A percentile compares a stretch with the other conserved stretches of the same genome.
phyloP scores from a whole-genome alignment of 192 early-diverging fungal species.

The Coemansia sp. region DNA sequence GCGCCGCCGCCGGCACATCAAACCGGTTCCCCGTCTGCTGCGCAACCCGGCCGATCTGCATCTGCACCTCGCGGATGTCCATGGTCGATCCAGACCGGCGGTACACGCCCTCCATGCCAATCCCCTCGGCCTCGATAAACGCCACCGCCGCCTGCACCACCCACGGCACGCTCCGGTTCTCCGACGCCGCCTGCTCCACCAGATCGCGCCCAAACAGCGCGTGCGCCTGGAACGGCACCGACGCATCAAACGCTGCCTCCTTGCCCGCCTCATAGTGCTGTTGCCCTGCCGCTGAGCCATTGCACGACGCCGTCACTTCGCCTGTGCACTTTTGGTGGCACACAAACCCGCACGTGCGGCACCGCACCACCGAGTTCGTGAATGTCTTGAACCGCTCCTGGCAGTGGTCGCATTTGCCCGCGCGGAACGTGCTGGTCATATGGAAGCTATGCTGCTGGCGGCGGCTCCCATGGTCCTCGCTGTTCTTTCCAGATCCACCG shows the following conservation, averaged over 20 bases:
- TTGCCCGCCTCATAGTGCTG: neutral
- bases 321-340: constrained; percentile 51
- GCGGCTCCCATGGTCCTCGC: constrained; percentile 8
- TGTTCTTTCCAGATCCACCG: constrained; percentile 8
- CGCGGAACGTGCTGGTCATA: constrained; percentile 37
- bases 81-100: constrained; percentile 75
- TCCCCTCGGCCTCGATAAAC: constrained; percentile 68
- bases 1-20: constrained; percentile 16
- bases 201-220: constrained; percentile 71
- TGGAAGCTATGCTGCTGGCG: constrained; percentile 47
- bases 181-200: constrained; percentile 55
- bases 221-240: constrained; percentile 33
- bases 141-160: constrained; percentile 67
- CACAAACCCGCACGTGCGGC: constrained; percentile 48
- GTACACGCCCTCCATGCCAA: constrained; percentile 77
- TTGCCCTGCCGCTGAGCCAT: neutral
- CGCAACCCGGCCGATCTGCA: constrained; percentile 62
- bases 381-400: constrained; percentile 50
- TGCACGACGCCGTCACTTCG: constrained; percentile 44
- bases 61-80: constrained; percentile 66
- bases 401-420: constrained; percentile 51
- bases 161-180: constrained; percentile 64
- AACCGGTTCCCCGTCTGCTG: constrained; percentile 55
- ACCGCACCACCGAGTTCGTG: constrained; percentile 40
- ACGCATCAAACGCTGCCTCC: constrained; percentile 3